phyloP scores from a whole-genome alignment of 192 early-diverging fungal species.

The Haplosporangium gracile region DNA sequence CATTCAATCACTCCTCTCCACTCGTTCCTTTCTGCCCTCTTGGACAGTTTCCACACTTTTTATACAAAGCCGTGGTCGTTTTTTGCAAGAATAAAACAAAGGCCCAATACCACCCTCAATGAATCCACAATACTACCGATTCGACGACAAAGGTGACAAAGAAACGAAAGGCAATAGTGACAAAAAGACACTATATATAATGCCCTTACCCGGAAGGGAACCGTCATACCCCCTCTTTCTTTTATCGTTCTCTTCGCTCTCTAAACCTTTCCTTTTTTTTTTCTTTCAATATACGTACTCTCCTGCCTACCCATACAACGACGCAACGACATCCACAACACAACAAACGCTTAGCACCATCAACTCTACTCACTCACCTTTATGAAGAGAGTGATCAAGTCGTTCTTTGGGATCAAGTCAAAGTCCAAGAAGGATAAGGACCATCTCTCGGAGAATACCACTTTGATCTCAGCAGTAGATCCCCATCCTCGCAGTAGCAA shows the following conservation, averaged over 20 bases:
- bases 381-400: slow-evolving; percentile 25
- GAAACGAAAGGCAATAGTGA: neutral
- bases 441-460: neutral
- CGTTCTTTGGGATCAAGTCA: slow-evolving; percentile 25
- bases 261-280: neutral
- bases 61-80: neutral
- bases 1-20: too few species aligned
- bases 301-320: neutral
- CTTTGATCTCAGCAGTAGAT: neutral
- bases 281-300: neutral
- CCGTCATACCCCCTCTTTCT: neutral
- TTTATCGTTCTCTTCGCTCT: neutral
- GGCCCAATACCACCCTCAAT: neutral
- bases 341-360: too few species aligned
- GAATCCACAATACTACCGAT: neutral
- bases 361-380: neutral
- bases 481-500: slow-evolving; percentile 1
- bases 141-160: neutral
- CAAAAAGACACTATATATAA: neutral
- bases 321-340: too few species aligned
- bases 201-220: neutral
- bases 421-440: neutral
- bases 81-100: neutral
- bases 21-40: neutral
- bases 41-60: neutral